Evolutionary conservation across 1,284 basidiomycete species (phyloP).

Genomic region (Gymnopus androsaceus): DNA sequence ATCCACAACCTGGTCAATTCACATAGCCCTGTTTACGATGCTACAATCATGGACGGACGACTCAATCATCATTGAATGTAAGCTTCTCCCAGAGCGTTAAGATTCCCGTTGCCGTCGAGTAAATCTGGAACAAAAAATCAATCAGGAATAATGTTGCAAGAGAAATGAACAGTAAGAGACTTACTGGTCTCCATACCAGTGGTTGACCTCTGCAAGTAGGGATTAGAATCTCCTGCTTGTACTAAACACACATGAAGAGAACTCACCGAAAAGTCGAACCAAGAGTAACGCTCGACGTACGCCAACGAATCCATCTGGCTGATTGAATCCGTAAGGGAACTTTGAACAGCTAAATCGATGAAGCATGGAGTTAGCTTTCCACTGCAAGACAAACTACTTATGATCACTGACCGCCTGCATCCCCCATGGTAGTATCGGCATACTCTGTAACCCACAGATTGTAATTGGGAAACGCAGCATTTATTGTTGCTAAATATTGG

Average conservation of each 20-base stretch:
- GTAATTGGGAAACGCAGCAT: conserved; percentile 3
- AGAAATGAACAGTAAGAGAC: neutral
- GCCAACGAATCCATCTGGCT: conserved; percentile 3
- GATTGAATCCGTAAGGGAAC: conserved; percentile 1
- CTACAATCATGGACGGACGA: too few species aligned
- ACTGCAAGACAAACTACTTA: neutral
- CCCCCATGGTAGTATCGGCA: conserved; percentile 10
- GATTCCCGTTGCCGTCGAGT: conserved; percentile 26
- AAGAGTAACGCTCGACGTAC: conserved; percentile 12
- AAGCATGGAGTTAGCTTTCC: neutral
- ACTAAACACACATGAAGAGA: neutral
- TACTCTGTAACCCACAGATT: conserved; percentile 17
- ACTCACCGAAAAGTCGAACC: conserved; percentile 12
- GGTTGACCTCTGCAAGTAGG: neutral
- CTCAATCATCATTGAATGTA: conserved; percentile 23
- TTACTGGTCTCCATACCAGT: conserved; percentile 6
- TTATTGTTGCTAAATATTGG: conserved; percentile 6
- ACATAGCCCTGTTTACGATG: too few species aligned
- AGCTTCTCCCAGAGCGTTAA: conserved; percentile 26
- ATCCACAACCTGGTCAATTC: too few species aligned
- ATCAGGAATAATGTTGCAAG: too few species aligned
- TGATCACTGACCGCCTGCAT: conserved; percentile 3
- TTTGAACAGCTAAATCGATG: conserved; percentile 2
- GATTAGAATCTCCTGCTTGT: neutral
- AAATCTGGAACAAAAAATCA: conserved; percentile 20